Evolutionary conservation across 2,329 filamentous ascomycete species (phyloP).

Genomic region (Torrubiella hemipterigena): DNA sequence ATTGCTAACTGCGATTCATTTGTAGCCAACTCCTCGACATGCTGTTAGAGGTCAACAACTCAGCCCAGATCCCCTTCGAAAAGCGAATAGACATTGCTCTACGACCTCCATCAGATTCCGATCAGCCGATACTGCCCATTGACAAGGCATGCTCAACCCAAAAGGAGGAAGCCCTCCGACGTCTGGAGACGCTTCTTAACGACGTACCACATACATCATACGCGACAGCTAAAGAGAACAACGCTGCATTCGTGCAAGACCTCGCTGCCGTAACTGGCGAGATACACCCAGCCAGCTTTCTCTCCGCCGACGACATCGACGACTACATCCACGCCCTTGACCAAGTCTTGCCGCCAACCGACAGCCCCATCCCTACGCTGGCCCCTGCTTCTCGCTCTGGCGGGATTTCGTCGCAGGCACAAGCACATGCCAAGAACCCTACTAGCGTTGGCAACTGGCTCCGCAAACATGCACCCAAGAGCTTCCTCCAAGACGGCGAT

Average conservation of each 20-base stretch:
- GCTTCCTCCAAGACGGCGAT: conserved; percentile 66
- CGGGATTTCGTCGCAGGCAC: conserved; percentile 21
- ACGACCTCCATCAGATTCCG: conserved; percentile 28
- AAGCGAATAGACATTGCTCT: conserved; percentile 62
- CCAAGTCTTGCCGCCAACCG: conserved; percentile 25
- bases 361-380: conserved; percentile 34
- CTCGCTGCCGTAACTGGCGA: conserved; percentile 37
- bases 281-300: conserved; percentile 50
- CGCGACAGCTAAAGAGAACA: conserved; percentile 46
- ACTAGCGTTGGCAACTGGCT: conserved; percentile 96
- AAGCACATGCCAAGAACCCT: conserved; percentile 52
- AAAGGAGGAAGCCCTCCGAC: conserved; percentile 31
- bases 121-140: conserved; percentile 17
- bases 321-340: conserved; percentile 61
- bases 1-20: conserved; percentile 9
- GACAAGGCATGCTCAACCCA: conserved; percentile 24
- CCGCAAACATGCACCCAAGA: conserved; percentile 68
- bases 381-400: conserved; percentile 33
- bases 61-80: conserved; percentile 61
- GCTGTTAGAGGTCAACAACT: conserved; percentile 80
- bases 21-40: conserved; percentile 76
- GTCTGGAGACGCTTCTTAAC: conserved; percentile 35
- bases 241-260: conserved; percentile 43
- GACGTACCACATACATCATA: conserved; percentile 41
- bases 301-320: conserved; percentile 59